Conservation (phyloP, 768 basidiomycete genomes). For the Russula griseocarnosa region DNA sequence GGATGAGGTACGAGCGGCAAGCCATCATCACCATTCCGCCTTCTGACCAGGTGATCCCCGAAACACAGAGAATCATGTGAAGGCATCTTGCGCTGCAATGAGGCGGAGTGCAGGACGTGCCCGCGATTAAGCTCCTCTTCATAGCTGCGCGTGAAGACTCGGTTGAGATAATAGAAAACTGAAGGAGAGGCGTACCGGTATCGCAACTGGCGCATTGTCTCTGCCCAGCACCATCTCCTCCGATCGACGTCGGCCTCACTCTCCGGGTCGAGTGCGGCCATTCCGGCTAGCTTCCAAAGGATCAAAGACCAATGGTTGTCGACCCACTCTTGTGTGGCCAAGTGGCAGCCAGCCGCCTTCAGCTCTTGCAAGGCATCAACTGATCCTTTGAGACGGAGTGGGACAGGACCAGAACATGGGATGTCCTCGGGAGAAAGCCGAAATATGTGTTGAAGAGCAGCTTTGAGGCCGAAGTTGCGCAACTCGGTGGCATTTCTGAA, state of each 20-base stretch:
- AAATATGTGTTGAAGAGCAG: constrained; percentile 20
- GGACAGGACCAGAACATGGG: not conserved
- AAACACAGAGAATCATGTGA: constrained; percentile 84
- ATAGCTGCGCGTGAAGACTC: constrained; percentile 36
- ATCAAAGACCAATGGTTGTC: constrained; percentile 88
- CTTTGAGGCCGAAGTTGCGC: constrained; percentile 10
- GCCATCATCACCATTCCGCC: constrained; percentile 38
- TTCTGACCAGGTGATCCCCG: constrained; percentile 58
- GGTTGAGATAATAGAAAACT: not conserved
- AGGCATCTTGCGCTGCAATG: constrained; percentile 78
- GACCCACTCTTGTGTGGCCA: constrained; percentile 78
- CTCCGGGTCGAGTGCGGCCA: constrained; percentile 69
- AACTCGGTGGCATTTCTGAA: constrained; percentile 25
- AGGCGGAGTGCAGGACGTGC: constrained; percentile 77
- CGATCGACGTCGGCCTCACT: constrained; percentile 43
- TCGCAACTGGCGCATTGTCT: constrained; percentile 75
- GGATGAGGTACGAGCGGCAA: constrained; percentile 43
- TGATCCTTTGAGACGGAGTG: constrained; percentile 33
- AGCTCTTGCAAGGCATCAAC: constrained; percentile 54
- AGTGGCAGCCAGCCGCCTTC: constrained; percentile 52
- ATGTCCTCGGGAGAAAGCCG: not conserved
- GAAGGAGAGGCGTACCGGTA: constrained; percentile 59
- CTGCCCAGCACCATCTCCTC: constrained; percentile 77
- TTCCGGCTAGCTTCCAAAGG: constrained; percentile 92
- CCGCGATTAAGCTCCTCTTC: constrained; percentile 50